Evolutionary conservation across 495 filamentous ascomycete genomes (phyloP), one percentile per base, ranked within the genome.

Genomic region (Hypoxylon perforatum): DNA sequence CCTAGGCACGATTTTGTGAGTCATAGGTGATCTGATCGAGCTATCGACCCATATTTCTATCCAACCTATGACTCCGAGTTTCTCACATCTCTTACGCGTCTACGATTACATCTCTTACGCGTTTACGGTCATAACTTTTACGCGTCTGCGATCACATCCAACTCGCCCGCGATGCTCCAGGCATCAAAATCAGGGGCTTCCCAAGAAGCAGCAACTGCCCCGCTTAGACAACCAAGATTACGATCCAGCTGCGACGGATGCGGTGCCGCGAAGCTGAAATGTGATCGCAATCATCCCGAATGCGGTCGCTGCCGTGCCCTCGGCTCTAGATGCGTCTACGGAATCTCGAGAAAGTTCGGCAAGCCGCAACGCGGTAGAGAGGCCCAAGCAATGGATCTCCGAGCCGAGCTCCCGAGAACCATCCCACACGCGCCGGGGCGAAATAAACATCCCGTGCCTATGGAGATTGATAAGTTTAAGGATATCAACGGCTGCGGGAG

Each of bases 231-330:
- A n/a, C 54, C 54, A 19, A 77, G 76, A 57, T 58, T 79, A 15
- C 77, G 77, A 60, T 72, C 75, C 33, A 75, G 73, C 42, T 80
- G 78, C 42, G 78, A 80, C 53, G 69, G 53, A 22, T 80, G 79
- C 56, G 75, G 76, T 11, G 52, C 63, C 5, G 77, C 76, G 1
- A 81, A 81, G 59, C 67, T 81, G 6, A 75, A 72, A 61, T 81
- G 77, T 50, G 70, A 76, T 55, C 78, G 76, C 59, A 66, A 71
- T 23, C 77, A 76, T 6, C 78, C 79, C 0, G 45, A 65, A 4
- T 81, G 79, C 57, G 47, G 69, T 39, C 77, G 79, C 15, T 81
- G 78, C 56, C 53, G 60, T 9, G 68, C 74, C 35, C 60, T 74
- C 33, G 71, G 71, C 1, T 67, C 75, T 35, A 61, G 69, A 45